Conservation (phyloP, 2,329 filamentous ascomycete genomes). For the Monosporascus sp. region DNA sequence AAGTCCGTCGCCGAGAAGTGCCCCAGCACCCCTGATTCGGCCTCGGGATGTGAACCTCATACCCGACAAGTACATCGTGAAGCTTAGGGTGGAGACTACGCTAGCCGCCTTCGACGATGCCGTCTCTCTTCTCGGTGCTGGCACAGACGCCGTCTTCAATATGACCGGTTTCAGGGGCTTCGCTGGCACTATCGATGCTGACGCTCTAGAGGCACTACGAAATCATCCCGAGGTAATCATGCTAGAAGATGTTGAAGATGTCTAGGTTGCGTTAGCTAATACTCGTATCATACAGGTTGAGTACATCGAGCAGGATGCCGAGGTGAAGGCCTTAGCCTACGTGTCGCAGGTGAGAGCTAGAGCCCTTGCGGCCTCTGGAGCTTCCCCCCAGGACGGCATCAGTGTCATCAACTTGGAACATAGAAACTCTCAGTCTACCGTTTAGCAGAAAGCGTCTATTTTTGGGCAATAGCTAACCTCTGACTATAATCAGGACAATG, state of each 20-base stretch:
- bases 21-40: background rate
- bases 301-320: conserved; percentile 28
- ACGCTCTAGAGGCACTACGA: conserved; percentile 35
- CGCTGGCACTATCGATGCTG: conserved; percentile 35
- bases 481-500: conserved; percentile 9
- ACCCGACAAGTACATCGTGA: conserved; percentile 38
- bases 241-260: no score
- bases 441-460: no score
- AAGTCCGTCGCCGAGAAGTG: background rate
- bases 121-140: conserved; percentile 17
- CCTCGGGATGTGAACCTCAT: background rate
- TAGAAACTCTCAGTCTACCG: no score
- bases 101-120: conserved; percentile 25
- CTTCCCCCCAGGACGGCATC: no score
- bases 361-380: no score
- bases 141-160: conserved; percentile 27
- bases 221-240: conserved; percentile 31
- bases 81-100: conserved; percentile 32
- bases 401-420: no score
- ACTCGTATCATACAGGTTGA: conserved; percentile 20
- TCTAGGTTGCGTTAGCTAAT: conserved; percentile 2
- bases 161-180: conserved; percentile 35
- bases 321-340: conserved; percentile 5
- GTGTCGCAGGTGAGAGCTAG: background rate
- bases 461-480: background rate